These are phyloP conservation scores for Blastocystis hominis DNA, from an alignment of 352 stramenopile genomes.

Conservation along the genomic window DNA sequence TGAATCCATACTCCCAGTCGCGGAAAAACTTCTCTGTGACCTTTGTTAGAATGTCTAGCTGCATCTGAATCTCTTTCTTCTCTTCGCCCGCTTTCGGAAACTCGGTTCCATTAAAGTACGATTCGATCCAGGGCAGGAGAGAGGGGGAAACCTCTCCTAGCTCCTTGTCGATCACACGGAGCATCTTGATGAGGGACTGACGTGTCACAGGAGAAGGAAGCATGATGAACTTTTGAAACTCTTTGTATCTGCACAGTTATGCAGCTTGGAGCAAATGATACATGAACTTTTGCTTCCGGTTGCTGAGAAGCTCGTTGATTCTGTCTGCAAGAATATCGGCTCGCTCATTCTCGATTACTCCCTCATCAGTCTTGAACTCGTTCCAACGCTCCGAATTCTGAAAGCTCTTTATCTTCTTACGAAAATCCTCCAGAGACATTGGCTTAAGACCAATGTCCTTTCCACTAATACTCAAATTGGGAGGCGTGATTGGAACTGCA, in stretches of 20 bases:
- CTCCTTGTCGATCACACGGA: slow-evolving; percentile 29
- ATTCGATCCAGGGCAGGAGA: slow-evolving; percentile 46
- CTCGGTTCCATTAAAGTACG: slow-evolving; percentile 55
- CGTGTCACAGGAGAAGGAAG: slow-evolving; percentile 41
- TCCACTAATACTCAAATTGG: slow-evolving; percentile 45
- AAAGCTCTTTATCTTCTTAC: slow-evolving; percentile 54
- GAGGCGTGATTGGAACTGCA: slow-evolving; percentile 30
- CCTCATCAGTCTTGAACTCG: slow-evolving; percentile 51
- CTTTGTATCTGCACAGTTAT: slow-evolving; percentile 9
- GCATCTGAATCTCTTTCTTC: slow-evolving; percentile 21
- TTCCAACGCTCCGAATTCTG: slow-evolving; percentile 50
- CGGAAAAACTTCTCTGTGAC: slow-evolving; percentile 55
- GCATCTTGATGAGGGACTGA: slow-evolving; percentile 33
- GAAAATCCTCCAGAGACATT: slow-evolving; percentile 53
- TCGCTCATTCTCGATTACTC: slow-evolving; percentile 56
- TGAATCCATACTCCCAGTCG: slow-evolving; percentile 22
- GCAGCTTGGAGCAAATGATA: not conserved
- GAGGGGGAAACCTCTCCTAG: slow-evolving; percentile 43
- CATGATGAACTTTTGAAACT: slow-evolving; percentile 57
- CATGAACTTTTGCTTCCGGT: slow-evolving; percentile 56
- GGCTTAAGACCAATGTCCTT: slow-evolving; percentile 34
- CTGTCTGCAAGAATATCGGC: slow-evolving; percentile 55
- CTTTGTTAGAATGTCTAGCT: slow-evolving; percentile 30
- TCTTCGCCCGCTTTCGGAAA: slow-evolving; percentile 44
- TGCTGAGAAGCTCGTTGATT: slow-evolving; percentile 52